Percentiles rank a stretch among this genome's conserved stretches.
Conservation (phyloP, 805 yeast genomes). For the Torulaspora gathmanii region DNA sequence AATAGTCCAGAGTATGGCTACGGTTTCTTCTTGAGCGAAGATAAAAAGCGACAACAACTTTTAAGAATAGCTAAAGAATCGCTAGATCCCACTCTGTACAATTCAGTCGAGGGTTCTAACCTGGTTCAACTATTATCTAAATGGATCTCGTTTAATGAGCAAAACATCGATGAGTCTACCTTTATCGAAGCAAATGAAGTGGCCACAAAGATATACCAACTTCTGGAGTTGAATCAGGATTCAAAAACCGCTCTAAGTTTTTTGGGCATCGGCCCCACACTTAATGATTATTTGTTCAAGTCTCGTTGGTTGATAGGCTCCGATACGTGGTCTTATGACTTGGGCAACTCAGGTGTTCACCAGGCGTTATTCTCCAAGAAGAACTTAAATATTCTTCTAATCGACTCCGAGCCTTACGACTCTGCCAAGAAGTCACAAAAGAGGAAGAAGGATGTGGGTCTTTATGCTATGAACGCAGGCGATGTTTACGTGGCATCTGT, state of each 20-base stretch:
- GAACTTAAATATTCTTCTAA: conserved; percentile 77
- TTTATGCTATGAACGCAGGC: conserved; percentile 92
- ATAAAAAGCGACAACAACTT: conserved; percentile 48
- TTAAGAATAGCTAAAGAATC: conserved; percentile 44
- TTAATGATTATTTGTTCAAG: conserved; percentile 44
- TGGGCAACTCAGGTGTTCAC: conserved; percentile 89
- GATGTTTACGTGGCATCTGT: conserved; percentile 88
- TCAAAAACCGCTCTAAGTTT: conserved; percentile 44
- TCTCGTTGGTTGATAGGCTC: conserved; percentile 87
- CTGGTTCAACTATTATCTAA: conserved; percentile 56
- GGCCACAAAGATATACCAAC: conserved; percentile 35
- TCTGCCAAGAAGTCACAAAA: conserved; percentile 39
- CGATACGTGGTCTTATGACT: conserved; percentile 91
- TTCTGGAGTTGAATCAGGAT: conserved; percentile 39
- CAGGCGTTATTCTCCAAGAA: conserved; percentile 68
- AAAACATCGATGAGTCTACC: conserved; percentile 30
- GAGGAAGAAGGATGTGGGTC: conserved; percentile 75
- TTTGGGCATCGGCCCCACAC: conserved; percentile 36
- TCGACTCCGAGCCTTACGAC: conserved; percentile 76
- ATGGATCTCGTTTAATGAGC: conserved; percentile 59
- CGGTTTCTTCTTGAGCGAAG: conserved; percentile 62
- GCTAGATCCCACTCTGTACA: conserved; percentile 41
- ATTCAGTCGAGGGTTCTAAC: conserved; percentile 42
- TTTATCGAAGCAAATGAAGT: conserved; percentile 32
- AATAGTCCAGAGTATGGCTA: conserved; percentile 82